Percentiles rank a stretch among this genome's conserved stretches.
phyloP scores from a whole-genome alignment of 2,329 filamentous ascomycete genomes.

The Ilyonectria robusta region DNA sequence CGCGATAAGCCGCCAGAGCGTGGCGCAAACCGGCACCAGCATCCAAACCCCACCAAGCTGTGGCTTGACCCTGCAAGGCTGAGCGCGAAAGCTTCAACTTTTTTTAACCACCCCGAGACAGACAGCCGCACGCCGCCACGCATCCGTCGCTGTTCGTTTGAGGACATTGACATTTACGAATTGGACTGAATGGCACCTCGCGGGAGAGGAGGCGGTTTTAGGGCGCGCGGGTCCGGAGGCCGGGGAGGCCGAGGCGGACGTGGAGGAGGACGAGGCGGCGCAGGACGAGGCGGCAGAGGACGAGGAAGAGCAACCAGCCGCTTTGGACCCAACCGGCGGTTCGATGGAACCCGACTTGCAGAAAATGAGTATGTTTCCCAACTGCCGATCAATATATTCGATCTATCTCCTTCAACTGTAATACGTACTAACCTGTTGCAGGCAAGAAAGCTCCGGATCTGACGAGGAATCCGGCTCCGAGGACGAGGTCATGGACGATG shows the following conservation, averaged over 20 bases:
- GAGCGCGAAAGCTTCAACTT: conserved; percentile 49
- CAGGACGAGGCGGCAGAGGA: conserved; percentile 49
- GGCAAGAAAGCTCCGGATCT: conserved; percentile 45
- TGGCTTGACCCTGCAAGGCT: conserved; percentile 57
- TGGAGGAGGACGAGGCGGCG: conserved; percentile 42
- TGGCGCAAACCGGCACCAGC: conserved; percentile 44
- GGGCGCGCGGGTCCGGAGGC: conserved; percentile 51
- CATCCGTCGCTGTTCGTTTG: not conserved
- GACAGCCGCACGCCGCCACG: conserved; percentile 1
- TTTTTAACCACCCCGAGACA: conserved; percentile 42
- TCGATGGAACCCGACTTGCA: conserved; percentile 54
- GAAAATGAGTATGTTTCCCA: conserved; percentile 54
- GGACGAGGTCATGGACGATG: conserved; percentile 56
- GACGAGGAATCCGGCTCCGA: conserved; percentile 49
- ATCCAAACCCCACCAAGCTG: conserved; percentile 48
- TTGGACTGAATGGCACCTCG: conserved; percentile 53
- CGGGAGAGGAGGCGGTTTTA: conserved; percentile 52
- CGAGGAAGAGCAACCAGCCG: conserved; percentile 54
- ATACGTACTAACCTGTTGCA: conserved; percentile 26
- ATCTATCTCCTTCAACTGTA: not conserved
- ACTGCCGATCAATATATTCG: rapidly evolving
- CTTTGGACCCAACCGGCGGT: conserved; percentile 55
- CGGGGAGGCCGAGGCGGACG: conserved; percentile 43
- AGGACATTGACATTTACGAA: not conserved
- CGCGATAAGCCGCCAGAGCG: conserved; percentile 52